Evolutionary conservation across 257 asterid genomes (phyloP).

Genomic region (Avicennia marina): DNA sequence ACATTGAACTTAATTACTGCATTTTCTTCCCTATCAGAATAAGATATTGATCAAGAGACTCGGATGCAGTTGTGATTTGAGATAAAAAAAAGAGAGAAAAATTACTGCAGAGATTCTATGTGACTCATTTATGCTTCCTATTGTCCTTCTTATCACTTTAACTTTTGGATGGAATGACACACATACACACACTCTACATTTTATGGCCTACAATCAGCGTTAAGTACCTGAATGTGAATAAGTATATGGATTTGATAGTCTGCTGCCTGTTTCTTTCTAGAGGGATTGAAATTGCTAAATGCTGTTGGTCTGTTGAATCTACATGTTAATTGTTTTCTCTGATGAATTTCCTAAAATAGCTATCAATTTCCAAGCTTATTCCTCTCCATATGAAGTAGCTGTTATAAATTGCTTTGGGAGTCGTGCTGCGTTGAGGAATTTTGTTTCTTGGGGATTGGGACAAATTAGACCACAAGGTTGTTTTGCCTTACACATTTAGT

Average conservation of each 20-base stretch:
- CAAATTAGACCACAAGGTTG: background rate
- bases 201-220: too few species aligned
- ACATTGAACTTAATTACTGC: too few species aligned
- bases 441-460: too few species aligned
- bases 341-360: background rate
- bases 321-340: background rate
- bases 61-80: background rate
- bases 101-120: background rate
- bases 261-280: too few species aligned
- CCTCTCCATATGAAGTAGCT: background rate
- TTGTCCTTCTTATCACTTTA: too few species aligned
- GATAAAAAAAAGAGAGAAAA: background rate
- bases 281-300: too few species aligned
- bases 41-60: background rate
- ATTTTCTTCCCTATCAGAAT: background rate
- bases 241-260: background rate
- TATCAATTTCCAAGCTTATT: slow-evolving; percentile 5
- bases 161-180: too few species aligned
- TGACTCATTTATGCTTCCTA: too few species aligned
- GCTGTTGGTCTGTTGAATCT: too few species aligned
- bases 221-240: too few species aligned
- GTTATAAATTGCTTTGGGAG: slow-evolving; percentile 3
- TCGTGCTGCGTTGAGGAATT: too few species aligned
- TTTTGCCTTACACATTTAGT: slow-evolving; percentile 3
- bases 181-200: too few species aligned